phyloP scores from a whole-genome alignment of 169 alveolate genomes.

The Plasmodium falciparum region DNA sequence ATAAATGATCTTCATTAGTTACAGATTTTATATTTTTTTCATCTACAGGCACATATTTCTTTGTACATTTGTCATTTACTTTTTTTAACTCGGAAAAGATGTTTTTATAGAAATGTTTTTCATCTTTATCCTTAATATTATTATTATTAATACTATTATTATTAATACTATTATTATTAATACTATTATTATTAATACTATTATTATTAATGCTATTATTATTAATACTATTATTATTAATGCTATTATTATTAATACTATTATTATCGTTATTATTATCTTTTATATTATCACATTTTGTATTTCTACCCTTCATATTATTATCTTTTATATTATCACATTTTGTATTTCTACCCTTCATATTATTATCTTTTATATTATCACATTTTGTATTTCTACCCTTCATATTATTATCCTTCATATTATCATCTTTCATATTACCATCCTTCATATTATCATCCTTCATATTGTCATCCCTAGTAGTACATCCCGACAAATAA shows the following conservation, averaged over 20 bases:
- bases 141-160: background rate
- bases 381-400: too few species aligned
- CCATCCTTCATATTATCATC: too few species aligned
- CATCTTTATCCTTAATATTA: constrained; percentile 3
- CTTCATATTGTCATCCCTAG: too few species aligned
- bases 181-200: background rate
- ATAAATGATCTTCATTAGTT: background rate
- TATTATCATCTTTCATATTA: too few species aligned
- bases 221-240: background rate
- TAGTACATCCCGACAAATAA: too few species aligned
- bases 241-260: background rate
- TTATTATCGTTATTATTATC: background rate
- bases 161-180: background rate
- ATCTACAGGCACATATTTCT: background rate
- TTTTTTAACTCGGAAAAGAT: constrained; percentile 30
- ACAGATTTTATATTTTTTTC: background rate
- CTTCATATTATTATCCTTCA: too few species aligned
- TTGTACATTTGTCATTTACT: background rate
- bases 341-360: too few species aligned
- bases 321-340: too few species aligned
- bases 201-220: background rate
- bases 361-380: too few species aligned
- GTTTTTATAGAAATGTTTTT: constrained; percentile 34
- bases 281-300: too few species aligned
- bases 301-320: too few species aligned